Evolutionary conservation across 352 stramenopile genomes (phyloP), one percentile per base, ranked within the genome.

Genomic region (Phytophthora constricta): DNA sequence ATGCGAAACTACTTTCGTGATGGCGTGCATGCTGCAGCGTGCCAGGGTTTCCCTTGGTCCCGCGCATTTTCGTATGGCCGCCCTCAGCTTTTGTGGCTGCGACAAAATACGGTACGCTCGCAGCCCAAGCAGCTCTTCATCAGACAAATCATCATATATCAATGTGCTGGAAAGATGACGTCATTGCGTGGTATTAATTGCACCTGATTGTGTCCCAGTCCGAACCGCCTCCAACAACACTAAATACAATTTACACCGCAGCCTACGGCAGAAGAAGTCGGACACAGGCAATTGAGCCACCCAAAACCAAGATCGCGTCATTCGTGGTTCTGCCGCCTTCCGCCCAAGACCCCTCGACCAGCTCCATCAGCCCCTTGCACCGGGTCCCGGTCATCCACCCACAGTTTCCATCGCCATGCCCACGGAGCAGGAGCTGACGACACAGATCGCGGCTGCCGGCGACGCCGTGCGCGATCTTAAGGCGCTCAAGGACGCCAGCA

Each of bases 381-480:
- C n/a, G n/a, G n/a, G n/a, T 37, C 7, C 31, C 31, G 31, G 31
- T 37, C 31, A 13, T 11, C 31, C 31, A 37, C n/a, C 31, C 31
- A 11, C 31, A 37, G 7, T 37, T 13, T 11, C 25, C 20, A 43
- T n/a, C n/a, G 25, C 17, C 4, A 86, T 84, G 75, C 63, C 75
- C 55, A 90, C 77, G 14, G 82, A 87, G 65, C 82, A 64, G 50
- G 72, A 80, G 58, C 67, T 87, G 60, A 86, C 81, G 47, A 65
- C 70, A 64, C 78, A 81, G 62, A 95, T 90, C 72, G 71, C 72
- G 7, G 71, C 80, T 27, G 77, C 83, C 42, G 93, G 91, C 54
- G 73, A 95, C 10, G 74, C 93, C 41, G 83, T 95, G 58, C 87
- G 87, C 67, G 58, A 63, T 41, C 68, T 95, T 26, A 95, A 95